Base-by-base conservation (phyloP, 1,139 yeast species). In the Yamadazyma conglobata region DNA sequence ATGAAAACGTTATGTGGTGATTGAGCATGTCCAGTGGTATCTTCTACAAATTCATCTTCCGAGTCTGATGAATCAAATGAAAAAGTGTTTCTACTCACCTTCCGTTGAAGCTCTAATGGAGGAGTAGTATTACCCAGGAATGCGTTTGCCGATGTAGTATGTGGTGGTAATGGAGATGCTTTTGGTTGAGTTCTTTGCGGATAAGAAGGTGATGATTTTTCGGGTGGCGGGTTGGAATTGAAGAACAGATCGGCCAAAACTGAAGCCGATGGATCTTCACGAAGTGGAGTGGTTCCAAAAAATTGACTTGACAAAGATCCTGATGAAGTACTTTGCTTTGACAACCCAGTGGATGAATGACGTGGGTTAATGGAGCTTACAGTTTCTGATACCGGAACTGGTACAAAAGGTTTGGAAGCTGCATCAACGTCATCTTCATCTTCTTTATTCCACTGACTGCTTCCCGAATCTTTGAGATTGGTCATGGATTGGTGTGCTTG, bases 121-220 rank as follows among this genome's bases (percentile, higher is more conserved):
- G 62, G 53, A 3, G 56, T 50, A 11, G 46, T 36, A 15, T 44
- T 50, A 11, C 60, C 64, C 60, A 52, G 53, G 38, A 64, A 63
- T 12, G 71, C 73, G 44, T 64, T 64, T 22, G 66, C 65, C 4
- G 70, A 61, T 0, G 72, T 67, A 9, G 71, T 66, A 30, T 62
- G 66, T 3, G 74, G 73, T 6, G 73, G 73, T 33, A 66, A 55
- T 10, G 72, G 70, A 5, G 67, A 53, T 5, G 71, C 40, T 39
- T 65, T 65, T 12, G 50, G 44, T 30, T 57, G 64, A 7, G 64
- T 48, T 46, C 22, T 26, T 25, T 33, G 21, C 2, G 34, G 39
- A 12, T 28, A 54, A 5, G 63, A 50, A 7, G 37, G 42, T 15
- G 49, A 35, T 21, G 43, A 39, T 24, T 15, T 23, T 24, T 24